Base-by-base conservation (phyloP, 768 basidiomycete species). In the Serendipita sp. region DNA sequence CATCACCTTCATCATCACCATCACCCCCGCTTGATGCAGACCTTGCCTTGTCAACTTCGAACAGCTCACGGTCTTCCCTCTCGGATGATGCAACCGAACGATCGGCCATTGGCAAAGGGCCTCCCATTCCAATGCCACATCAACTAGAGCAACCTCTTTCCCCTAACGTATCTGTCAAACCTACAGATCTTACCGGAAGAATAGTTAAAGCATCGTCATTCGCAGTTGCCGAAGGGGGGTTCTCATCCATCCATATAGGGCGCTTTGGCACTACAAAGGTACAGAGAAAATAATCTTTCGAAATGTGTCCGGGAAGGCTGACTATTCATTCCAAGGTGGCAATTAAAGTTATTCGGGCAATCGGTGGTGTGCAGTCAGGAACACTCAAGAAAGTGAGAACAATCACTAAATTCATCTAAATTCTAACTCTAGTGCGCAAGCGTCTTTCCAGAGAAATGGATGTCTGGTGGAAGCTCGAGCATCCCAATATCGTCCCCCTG, bases 391-490 rank as follows among this genome's bases (percentile, higher is more conserved):
- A 60, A 30, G 56, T 60, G 34, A 34, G 34, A 30, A n/a, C 10
- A 34, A 32, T 13, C 41, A 7, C 13, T 13, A 41, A 13, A 13
- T 7, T 13, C 13, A 41, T 41, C 41, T 41, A 5, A 7, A 41
- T 41, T 41, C 13, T 41, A 41, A 41, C 13, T 41, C 1, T 5
- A 1, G 13, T 41, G 13, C 13, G 13, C 1, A 41, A 60, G 56
- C 18, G 56, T 28, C 34, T 60, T 4, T n/a, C 16, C 11, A 32
- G 56, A n/a, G 56, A 60, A n/a, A 60, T 60, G 56, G 56, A 60
- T 60, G 56, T 60, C 56, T 60, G 56, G 56, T 60, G 56, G 56
- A 60, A 60, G 30, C 56, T 60, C 4, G 56, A 60, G 10, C 56
- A 60, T 18, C 56, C 56, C 4, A 60, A 60, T 38, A 38, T 60